Evolutionary conservation across 805 yeast species (phyloP).

Genomic region (Saccharomycopsis lassenensis): DNA sequence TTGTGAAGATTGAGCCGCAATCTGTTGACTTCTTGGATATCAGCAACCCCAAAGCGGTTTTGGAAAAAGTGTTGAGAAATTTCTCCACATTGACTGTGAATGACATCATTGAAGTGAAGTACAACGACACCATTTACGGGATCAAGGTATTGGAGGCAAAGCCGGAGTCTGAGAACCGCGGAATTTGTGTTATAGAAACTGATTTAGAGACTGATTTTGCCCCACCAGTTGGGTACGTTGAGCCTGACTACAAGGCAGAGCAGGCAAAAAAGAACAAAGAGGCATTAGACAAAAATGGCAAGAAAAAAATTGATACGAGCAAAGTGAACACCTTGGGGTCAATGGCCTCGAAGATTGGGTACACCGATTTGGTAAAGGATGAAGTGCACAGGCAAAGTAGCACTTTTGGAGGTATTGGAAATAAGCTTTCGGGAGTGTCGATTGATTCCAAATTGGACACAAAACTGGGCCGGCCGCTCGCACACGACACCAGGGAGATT

Average conservation of each 20-base stretch:
- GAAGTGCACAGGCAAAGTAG: conserved; percentile 16
- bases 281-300: too few species aligned
- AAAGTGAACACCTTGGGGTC: conserved; percentile 43
- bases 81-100: conserved; percentile 78
- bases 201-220: conserved; percentile 97
- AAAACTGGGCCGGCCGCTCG: conserved; percentile 7
- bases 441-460: conserved; percentile 20
- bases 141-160: conserved; percentile 81
- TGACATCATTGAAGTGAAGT: conserved; percentile 76
- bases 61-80: conserved; percentile 83
- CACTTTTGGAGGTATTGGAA: conserved; percentile 51
- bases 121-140: conserved; percentile 67
- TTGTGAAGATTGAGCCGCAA: conserved; percentile 93
- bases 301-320: conserved; percentile 27
- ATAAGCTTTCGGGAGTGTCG: conserved; percentile 56
- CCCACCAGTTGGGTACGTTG: conserved; percentile 97
- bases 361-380: conserved; percentile 17
- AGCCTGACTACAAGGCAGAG: conserved; percentile 53
- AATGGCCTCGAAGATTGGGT: conserved; percentile 35
- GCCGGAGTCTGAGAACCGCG: conserved; percentile 53
- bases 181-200: conserved; percentile 93
- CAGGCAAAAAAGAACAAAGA: conserved; percentile 22
- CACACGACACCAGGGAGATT: conserved; percentile 29
- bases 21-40: conserved; percentile 87
- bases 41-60: conserved; percentile 90